phyloP scores from a whole-genome alignment of 1,284 basidiomycete genomes.

The Ustilago sp. region DNA sequence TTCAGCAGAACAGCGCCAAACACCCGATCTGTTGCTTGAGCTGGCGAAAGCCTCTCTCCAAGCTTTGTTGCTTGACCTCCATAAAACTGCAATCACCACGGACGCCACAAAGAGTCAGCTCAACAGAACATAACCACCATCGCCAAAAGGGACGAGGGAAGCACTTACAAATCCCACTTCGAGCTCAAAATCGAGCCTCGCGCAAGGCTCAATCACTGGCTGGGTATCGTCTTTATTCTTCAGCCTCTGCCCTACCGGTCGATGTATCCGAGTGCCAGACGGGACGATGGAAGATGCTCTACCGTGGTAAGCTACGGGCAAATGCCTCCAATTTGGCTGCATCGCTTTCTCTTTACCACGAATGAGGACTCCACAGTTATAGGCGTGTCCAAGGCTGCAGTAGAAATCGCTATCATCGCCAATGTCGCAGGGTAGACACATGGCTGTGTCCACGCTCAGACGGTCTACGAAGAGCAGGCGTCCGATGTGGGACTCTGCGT shows the following conservation, averaged over 20 bases:
- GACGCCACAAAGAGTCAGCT: background rate
- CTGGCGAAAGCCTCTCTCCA: conserved; percentile 34
- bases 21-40: conserved; percentile 35
- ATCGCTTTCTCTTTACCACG: conserved; percentile 22
- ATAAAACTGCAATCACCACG: conserved; percentile 24
- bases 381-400: conserved; percentile 50
- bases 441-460: conserved; percentile 2
- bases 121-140: background rate
- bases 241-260: conserved; percentile 48
- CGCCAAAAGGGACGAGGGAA: background rate
- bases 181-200: conserved; percentile 57
- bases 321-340: conserved; percentile 36
- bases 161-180: conserved; percentile 52
- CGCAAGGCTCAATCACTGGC: conserved; percentile 32
- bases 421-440: conserved; percentile 46
- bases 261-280: conserved; percentile 35
- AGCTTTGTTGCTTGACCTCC: conserved; percentile 40
- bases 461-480: conserved; percentile 8
- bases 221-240: conserved; percentile 20
- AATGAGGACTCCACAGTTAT: conserved; percentile 37
- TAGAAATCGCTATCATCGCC: conserved; percentile 61
- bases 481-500: background rate
- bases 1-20: conserved; percentile 60
- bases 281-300: conserved; percentile 41
- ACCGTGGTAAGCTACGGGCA: conserved; percentile 59